A percentile compares a stretch with the other conserved stretches of the same genome.
Evolutionary conservation across 192 early-diverging fungal species (phyloP).

Genomic region (Coemansia sp.): DNA sequence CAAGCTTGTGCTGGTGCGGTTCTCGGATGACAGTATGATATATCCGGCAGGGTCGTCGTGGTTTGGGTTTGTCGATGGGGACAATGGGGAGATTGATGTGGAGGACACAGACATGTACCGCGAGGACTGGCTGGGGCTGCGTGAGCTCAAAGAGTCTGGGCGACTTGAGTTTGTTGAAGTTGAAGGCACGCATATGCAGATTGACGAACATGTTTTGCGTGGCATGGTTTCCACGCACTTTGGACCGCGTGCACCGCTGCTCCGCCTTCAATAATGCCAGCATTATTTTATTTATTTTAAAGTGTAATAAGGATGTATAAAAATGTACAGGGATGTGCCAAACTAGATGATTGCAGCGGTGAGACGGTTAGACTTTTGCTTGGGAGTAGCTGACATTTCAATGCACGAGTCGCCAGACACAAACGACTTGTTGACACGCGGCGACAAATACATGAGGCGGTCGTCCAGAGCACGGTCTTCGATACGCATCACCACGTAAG

Average conservation of each 20-base stretch:
- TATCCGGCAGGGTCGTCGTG: slow-evolving; percentile 66
- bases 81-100: slow-evolving; percentile 56
- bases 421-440: slow-evolving; percentile 4
- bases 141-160: slow-evolving; percentile 53
- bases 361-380: neutral
- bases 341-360: slow-evolving; percentile 6
- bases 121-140: slow-evolving; percentile 72
- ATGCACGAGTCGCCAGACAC: neutral
- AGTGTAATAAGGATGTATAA: neutral
- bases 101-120: slow-evolving; percentile 61
- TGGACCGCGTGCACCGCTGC: neutral
- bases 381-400: neutral
- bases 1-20: slow-evolving; percentile 79
- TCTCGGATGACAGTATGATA: slow-evolving; percentile 77
- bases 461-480: slow-evolving; percentile 40
- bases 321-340: neutral
- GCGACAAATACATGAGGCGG: slow-evolving; percentile 23
- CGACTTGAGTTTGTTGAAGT: slow-evolving; percentile 30
- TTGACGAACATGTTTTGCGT: slow-evolving; percentile 24
- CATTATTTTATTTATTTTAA: neutral
- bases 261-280: neutral
- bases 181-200: slow-evolving; percentile 48
- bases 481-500: slow-evolving; percentile 35
- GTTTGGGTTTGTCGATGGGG: slow-evolving; percentile 68
- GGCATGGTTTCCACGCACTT: slow-evolving; percentile 35